Conservation (phyloP, 2,329 filamentous ascomycete genomes). For the Scorias spongiosa region DNA sequence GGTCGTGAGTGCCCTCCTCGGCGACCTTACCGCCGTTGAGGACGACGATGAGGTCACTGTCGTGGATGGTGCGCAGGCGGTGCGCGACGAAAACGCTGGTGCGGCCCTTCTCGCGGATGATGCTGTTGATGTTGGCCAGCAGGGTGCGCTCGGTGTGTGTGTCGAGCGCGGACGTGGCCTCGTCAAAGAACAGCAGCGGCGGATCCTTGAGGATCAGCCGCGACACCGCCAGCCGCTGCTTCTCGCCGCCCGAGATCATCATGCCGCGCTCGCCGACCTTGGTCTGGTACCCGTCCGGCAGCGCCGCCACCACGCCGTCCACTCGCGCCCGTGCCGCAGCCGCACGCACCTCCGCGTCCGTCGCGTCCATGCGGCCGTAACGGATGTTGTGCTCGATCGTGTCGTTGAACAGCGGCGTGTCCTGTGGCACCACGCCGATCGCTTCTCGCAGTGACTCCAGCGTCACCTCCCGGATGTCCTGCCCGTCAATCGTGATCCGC, state of each 20-base stretch:
- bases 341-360: conserved; percentile 54
- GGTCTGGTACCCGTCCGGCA: conserved; percentile 73
- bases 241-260: conserved; percentile 92
- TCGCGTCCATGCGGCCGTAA: conserved; percentile 71
- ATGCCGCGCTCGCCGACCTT: conserved; percentile 86
- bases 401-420: conserved; percentile 94
- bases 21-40: conserved; percentile 71
- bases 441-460: conserved; percentile 68
- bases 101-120: conserved; percentile 70
- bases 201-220: conserved; percentile 78
- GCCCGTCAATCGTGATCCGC: conserved; percentile 78
- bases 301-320: conserved; percentile 62
- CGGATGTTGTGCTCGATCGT: conserved; percentile 91
- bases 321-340: conserved; percentile 74
- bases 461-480: conserved; percentile 72
- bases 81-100: conserved; percentile 95
- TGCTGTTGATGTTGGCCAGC: conserved; percentile 82
- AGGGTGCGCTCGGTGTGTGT: conserved; percentile 87
- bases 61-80: conserved; percentile 80
- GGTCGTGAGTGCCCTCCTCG: conserved; percentile 74
- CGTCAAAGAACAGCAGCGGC: conserved; percentile 82
- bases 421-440: conserved; percentile 93
- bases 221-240: conserved; percentile 76
- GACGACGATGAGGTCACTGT: conserved; percentile 83
- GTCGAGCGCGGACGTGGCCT: conserved; percentile 83